Conservation (phyloP, 164 flowering plant genomes). For the Warburgia ugandensis region DNA sequence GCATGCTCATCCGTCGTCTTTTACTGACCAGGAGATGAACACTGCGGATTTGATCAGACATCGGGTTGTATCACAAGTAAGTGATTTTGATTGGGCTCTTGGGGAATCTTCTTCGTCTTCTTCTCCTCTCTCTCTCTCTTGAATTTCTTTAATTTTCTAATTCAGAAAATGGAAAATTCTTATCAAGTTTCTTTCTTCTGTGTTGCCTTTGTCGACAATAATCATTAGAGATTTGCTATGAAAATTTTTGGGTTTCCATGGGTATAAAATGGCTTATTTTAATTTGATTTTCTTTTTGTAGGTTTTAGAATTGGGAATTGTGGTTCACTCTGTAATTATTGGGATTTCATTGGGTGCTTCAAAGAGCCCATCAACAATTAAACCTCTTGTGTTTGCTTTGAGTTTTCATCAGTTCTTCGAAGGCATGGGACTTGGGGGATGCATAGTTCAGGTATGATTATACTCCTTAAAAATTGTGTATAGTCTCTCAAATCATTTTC, state of each 20-base stretch:
- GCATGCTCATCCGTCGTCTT: slow-evolving; percentile 1
- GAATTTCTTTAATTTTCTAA: no score
- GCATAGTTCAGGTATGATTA: slow-evolving; percentile 39
- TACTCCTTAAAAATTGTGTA: no score
- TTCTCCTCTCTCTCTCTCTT: no score
- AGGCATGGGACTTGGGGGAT: slow-evolving; percentile 39
- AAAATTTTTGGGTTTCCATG: no score
- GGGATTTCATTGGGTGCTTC: slow-evolving; percentile 35
- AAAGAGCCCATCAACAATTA: slow-evolving; percentile 19
- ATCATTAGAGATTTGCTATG: no score
- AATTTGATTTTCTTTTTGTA: not conserved
- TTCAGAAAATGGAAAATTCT: no score
- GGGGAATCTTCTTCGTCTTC: not conserved
- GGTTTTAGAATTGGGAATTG: slow-evolving; percentile 37
- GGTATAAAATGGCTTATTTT: not conserved
- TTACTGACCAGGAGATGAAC: not conserved
- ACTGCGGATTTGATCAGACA: slow-evolving; percentile 2
- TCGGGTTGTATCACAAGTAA: slow-evolving; percentile 12
- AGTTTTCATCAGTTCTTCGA: slow-evolving; percentile 36
- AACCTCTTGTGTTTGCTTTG: slow-evolving; percentile 29
- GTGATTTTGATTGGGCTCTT: no score
- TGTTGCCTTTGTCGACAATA: no score
- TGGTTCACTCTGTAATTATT: slow-evolving; percentile 35
- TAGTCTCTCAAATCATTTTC: no score
- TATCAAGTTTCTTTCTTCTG: no score